Conservation (phyloP, 495 filamentous ascomycete genomes). For the Eremomyces bilateralis region DNA sequence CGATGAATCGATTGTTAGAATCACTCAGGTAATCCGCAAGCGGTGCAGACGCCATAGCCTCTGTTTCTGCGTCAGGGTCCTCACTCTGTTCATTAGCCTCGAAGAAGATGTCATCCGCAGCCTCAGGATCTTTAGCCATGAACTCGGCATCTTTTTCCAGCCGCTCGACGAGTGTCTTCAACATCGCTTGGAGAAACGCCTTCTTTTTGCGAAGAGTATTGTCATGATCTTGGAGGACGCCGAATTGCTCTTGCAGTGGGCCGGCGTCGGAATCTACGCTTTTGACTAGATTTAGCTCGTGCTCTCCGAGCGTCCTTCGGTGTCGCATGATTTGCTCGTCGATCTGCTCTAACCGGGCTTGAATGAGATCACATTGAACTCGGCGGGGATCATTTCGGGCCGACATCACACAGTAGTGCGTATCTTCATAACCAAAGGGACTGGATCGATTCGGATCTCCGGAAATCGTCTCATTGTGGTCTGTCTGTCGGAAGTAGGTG, state of each 20-base stretch:
- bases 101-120: conserved; percentile 20
- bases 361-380: conserved; percentile 71
- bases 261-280: conserved; percentile 27
- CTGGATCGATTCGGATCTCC: conserved; percentile 52
- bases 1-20: conserved; percentile 95
- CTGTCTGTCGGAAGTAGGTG: conserved; percentile 95
- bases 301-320: conserved; percentile 23
- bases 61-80: conserved; percentile 17
- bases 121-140: conserved; percentile 26
- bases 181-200: conserved; percentile 52
- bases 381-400: conserved; percentile 73
- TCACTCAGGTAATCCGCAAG: conserved; percentile 58
- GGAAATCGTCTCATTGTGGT: conserved; percentile 49
- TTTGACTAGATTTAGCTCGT: conserved; percentile 20
- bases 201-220: conserved; percentile 49
- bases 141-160: conserved; percentile 25
- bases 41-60: conserved; percentile 24
- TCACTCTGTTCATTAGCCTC: conserved; percentile 28
- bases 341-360: conserved; percentile 55
- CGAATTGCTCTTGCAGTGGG: conserved; percentile 36
- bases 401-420: conserved; percentile 88
- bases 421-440: conserved; percentile 75
- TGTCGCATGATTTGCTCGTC: conserved; percentile 56
- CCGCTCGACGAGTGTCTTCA: conserved; percentile 39
- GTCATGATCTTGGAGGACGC: conserved; percentile 46